These are phyloP conservation scores for Logfia minima DNA, from an alignment of 129 eudicot genomes.

Conservation along the genomic window DNA sequence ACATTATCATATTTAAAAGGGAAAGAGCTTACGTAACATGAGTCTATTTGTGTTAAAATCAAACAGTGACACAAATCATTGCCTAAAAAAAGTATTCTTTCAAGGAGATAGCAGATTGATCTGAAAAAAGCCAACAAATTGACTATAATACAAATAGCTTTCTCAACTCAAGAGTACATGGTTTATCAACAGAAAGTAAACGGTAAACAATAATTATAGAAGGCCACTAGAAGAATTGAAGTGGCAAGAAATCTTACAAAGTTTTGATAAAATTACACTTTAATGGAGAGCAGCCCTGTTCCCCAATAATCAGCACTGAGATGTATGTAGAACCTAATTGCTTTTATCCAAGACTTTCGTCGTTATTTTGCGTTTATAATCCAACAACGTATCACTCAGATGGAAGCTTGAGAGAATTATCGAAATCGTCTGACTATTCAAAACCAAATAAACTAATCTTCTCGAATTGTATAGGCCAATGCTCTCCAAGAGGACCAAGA, in stretches of 20 bases:
- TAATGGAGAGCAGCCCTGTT: constrained; percentile 45
- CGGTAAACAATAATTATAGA: constrained; percentile 39
- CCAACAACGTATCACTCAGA: constrained; percentile 28
- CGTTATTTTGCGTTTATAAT: constrained; percentile 34
- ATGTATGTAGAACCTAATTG: constrained; percentile 69
- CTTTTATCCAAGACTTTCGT: constrained; percentile 51
- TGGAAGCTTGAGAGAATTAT: background rate
- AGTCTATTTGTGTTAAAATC: background rate
- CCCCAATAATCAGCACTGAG: constrained; percentile 56
- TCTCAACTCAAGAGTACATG: constrained; percentile 30
- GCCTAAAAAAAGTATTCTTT: background rate
- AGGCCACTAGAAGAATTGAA: constrained; percentile 39
- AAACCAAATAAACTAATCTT: constrained; percentile 41
- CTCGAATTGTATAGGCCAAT: constrained; percentile 71
- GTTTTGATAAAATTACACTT: constrained; percentile 48
- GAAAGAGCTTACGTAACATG: too few species aligned
- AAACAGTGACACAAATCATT: constrained; percentile 18
- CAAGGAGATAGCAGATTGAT: constrained; percentile 2
- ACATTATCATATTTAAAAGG: background rate
- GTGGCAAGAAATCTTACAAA: constrained; percentile 46
- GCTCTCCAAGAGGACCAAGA: constrained; percentile 51
- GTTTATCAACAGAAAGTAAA: constrained; percentile 32
- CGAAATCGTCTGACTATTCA: constrained; percentile 26
- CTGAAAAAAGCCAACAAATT: constrained; percentile 12
- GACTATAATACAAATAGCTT: constrained; percentile 22